These are phyloP conservation scores for Ceratocystis smalleyi DNA, from an alignment of 2,329 filamentous ascomycete genomes.

Conservation along the genomic window DNA sequence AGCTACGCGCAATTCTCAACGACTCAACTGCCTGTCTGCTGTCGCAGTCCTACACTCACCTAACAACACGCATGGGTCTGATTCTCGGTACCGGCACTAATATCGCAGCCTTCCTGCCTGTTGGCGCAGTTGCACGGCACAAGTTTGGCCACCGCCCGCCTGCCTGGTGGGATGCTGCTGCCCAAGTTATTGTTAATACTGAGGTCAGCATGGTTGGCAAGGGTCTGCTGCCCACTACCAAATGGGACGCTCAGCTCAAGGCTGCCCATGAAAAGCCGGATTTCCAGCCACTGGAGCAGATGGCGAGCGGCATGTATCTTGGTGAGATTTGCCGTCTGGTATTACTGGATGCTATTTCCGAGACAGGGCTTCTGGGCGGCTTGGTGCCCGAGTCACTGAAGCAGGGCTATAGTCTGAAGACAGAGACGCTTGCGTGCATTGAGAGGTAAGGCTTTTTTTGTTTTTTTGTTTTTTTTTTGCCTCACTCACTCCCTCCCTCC, in stretches of 20 bases:
- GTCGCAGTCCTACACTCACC: constrained; percentile 44
- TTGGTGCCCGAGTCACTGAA: constrained; percentile 38
- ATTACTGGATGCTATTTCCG: constrained; percentile 42
- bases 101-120: constrained; percentile 47
- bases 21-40: constrained; percentile 52
- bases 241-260: constrained; percentile 43
- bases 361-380: constrained; percentile 40
- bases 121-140: constrained; percentile 35
- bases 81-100: constrained; percentile 55
- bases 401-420: constrained; percentile 41
- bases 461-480: too few species aligned
- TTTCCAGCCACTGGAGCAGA: constrained; percentile 47
- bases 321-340: constrained; percentile 47
- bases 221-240: constrained; percentile 41
- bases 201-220: constrained; percentile 52
- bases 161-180: constrained; percentile 41
- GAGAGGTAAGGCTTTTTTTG: constrained; percentile 33
- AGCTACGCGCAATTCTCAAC: constrained; percentile 48
- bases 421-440: constrained; percentile 43
- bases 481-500: too few species aligned
- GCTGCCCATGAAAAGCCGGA: constrained; percentile 38
- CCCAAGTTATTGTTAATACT: constrained; percentile 51
- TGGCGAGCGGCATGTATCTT: constrained; percentile 50
- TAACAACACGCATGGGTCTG: constrained; percentile 45
- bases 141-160: constrained; percentile 43